Percentiles rank a stretch among this genome's conserved stretches.
phyloP scores from a whole-genome alignment of 306 rosid genomes.

The Ormosia emarginata region DNA sequence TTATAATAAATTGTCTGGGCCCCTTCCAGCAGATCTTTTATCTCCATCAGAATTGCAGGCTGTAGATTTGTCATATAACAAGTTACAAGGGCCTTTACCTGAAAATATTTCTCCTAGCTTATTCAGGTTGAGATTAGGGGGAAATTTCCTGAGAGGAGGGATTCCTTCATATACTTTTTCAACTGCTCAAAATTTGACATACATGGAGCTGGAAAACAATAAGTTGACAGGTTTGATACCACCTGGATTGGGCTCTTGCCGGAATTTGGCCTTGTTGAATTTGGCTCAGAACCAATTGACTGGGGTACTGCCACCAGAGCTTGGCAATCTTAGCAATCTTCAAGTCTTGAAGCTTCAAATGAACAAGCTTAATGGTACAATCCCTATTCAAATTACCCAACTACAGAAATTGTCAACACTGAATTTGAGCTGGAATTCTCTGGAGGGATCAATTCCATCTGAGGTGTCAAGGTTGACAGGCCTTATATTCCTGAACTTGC shows the following conservation, averaged over 20 bases:
- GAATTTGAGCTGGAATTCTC: constrained; percentile 68
- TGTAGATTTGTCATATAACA: constrained; percentile 65
- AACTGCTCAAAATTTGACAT: constrained; percentile 18
- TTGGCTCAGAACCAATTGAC: constrained; percentile 51
- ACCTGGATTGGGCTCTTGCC: constrained; percentile 40
- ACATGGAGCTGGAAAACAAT: constrained; percentile 70
- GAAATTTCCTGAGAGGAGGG: constrained; percentile 39
- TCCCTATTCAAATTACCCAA: constrained; percentile 45
- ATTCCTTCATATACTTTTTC: constrained; percentile 33
- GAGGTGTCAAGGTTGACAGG: constrained; percentile 25
- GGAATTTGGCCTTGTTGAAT: constrained; percentile 54
- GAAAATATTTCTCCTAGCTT: constrained; percentile 36
- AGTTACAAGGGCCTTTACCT: constrained; percentile 48
- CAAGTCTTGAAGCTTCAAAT: constrained; percentile 60
- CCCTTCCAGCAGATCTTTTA: constrained; percentile 52
- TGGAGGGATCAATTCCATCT: constrained; percentile 56
- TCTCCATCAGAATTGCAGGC: constrained; percentile 32
- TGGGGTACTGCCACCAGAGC: constrained; percentile 47
- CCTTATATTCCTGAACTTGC: constrained; percentile 47
- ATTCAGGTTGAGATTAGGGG: constrained; percentile 68
- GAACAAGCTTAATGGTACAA: constrained; percentile 51
- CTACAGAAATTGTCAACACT: constrained; percentile 30
- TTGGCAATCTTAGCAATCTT: constrained; percentile 52
- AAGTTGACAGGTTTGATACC: constrained; percentile 47
- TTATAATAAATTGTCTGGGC: constrained; percentile 36